Conservation (phyloP, 805 yeast species). For the Yueomyces sp. region DNA sequence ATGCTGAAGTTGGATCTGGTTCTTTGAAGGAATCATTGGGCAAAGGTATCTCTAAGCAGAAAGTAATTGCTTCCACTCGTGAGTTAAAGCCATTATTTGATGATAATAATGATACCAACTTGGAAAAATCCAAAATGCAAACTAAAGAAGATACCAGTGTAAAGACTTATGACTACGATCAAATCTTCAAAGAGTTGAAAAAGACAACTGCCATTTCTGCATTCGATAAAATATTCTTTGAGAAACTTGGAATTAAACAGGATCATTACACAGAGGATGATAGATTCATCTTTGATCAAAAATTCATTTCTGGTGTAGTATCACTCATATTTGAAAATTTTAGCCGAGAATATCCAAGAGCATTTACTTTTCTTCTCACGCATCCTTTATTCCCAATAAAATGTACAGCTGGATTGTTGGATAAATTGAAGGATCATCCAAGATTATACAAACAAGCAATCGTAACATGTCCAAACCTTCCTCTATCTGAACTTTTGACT, state of each 20-base stretch:
- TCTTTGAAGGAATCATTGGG: constrained; percentile 59
- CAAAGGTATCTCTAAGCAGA: constrained; percentile 27
- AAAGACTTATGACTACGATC: constrained; percentile 9
- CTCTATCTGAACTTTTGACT: constrained; percentile 46
- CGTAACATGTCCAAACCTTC: constrained; percentile 60
- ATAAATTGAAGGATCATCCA: constrained; percentile 38
- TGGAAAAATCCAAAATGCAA: constrained; percentile 3
- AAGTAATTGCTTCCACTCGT: constrained; percentile 1
- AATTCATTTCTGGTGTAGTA: constrained; percentile 35
- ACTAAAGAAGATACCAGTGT: constrained; percentile 5
- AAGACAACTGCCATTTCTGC: constrained; percentile 10
- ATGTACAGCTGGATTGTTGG: constrained; percentile 41
- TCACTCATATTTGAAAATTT: constrained; percentile 28
- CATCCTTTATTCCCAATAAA: constrained; percentile 74
- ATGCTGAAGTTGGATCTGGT: constrained; percentile 52
- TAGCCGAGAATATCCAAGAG: constrained; percentile 33
- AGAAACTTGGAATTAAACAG: constrained; percentile 22
- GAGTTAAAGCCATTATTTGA: constrained; percentile 18
- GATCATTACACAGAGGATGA: constrained; percentile 55
- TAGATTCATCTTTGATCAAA: constrained; percentile 40
- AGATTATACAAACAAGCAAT: constrained; percentile 70
- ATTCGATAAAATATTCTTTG: constrained; percentile 23
- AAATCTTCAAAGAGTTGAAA: constrained; percentile 17
- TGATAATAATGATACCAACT: constrained; percentile 1
- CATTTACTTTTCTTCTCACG: constrained; percentile 63